Evolutionary conservation across 2,329 filamentous ascomycete species (phyloP), one percentile per base, ranked within the genome.

Genomic region (Huntiella bhutanensis): DNA sequence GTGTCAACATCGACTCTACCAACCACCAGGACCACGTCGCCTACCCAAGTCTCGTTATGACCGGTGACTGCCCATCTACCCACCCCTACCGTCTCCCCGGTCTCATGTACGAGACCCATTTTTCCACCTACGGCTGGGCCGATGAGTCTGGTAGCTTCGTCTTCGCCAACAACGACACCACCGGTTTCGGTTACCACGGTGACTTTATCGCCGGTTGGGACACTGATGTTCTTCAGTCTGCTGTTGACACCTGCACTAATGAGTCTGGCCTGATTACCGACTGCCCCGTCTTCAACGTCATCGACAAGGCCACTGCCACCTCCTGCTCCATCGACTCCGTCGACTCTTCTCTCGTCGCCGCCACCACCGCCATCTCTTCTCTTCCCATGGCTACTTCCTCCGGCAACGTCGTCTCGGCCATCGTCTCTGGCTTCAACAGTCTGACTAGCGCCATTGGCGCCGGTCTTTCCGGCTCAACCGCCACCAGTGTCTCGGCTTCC

Each of bases 61-160:
- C 75, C 52, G 86, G 87, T 32, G 66, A 65, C 34, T 94, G 86
- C 61, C 85, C 86, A 0, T 58, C 71, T 1, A 77, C 68, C 6
- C 86, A 75, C 57, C 70, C 76, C 10, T 69, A 68, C 13, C 78
- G 82, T 48, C 60, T 91, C 17, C 76, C 81, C 2, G 79, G 79
- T 51, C 68, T 95, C 41, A 80, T 93, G 60, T 94, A 71, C 59
- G 85, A 95, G 65, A 84, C 80, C 33, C 92, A 93, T 59, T 93
- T 77, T 73, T 66, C 79, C 57, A 91, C 83, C 6, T 61, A 71
- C 43, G 67, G 66, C 1, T 92, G 82, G 60, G 64, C 62, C 22
- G 70, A 69, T 48, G 62, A 70, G 16, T 62, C 69, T 5, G 84
- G 85, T 45, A 61, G 75, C 52, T 94, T 92, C 56, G 68, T 86